Evolutionary conservation across 1,284 basidiomycete genomes (phyloP), one percentile per base, ranked within the genome.

Genomic region (Apiotrichum sp.): DNA sequence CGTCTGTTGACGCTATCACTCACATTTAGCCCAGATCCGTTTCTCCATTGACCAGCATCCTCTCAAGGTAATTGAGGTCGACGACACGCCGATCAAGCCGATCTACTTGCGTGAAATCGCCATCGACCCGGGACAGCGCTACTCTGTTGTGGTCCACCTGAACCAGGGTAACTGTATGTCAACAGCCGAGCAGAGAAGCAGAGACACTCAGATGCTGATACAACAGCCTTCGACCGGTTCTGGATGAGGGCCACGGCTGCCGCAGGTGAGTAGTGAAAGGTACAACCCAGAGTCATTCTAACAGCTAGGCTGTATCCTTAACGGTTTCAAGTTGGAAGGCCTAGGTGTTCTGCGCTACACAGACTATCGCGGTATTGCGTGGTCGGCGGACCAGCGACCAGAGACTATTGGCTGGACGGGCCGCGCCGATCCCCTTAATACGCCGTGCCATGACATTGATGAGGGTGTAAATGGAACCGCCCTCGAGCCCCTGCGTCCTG

Each of bases 71-170:
- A 60, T 68, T 45, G 69, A 72, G 49, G 57, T 57, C 13, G 70
- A 70, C 52, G 66, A 66, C 47, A 62, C 57, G 5, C 48, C 56
- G 2, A 53, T 72, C 8, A 47, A 61, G 45, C 58, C 66, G 2
- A 44, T 72, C 8, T 56, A 52, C 32, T 40, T 67, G 14, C 61
- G 65, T 45, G 67, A 72, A 48, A 14, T 69, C 3, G 47, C 55
- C 2, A 42, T 68, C 2, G 62, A 52, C 2, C 59, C 61, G 2
- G 72, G 66, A 0, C 69, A 76, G 57, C 67, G 75, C 50, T 68
- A 67, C 49, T 72, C 69, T 7, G 65, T 67, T 34, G 53, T 75
- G 33, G 47, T 77, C 32, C 57, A 68, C 47, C 67, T 72, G 11
- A 56, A 61, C 41, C 51, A 65, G 40, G 68, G 72, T 9, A 38